Evolutionary conservation across 306 rosid species (phyloP), one percentile per base, ranked within the genome.

Genomic region (Cucurbita ficifolia): DNA sequence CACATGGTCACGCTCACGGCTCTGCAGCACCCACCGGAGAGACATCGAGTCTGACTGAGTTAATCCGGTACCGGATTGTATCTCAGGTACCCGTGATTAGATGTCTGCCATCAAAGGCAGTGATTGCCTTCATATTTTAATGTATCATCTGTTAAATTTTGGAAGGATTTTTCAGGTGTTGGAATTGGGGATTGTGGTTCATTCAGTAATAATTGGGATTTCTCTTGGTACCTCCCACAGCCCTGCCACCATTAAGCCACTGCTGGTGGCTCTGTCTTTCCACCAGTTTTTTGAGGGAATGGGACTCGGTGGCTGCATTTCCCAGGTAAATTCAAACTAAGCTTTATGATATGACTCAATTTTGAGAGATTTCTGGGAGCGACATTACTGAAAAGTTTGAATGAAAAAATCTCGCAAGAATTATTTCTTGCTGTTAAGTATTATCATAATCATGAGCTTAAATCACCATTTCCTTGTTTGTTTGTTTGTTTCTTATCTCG

Each of bases 1-100:
- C 99, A 0, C 99, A 94, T 56, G 99, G 99, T 12, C 99, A 91
- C 76, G 86, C 97, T 65, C 96, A 94, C 74, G 99, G 97, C 56
- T 43, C 77, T 43, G 36, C 35, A 22, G 8, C 33, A 16, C 75
- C 87, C 10, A 13, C 85, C 51, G 67, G 69, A 13, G 81, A 78
- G 2, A 29, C 33, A 43, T 36, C 48, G 54, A 83, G 21, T 50
- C 89, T 11, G 83, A 81, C 18, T 13, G 80, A 89, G 17, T 63
- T 87, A 4, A 75, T 91, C 54, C 80, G 99, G 46, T 87, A 85
- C 1, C 88, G 96, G 18, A 85, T 94, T 59, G 76, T 94, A 72
- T 91, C 99, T 33, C 97, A 89, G 76, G 98, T 94, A 83, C 78
- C 74, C 3, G 22, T 56, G 22, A 56, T 10, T 46, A 24, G 33